Conservation (phyloP, 192 early-diverging fungal genomes). For the Oehlia diaphana region DNA sequence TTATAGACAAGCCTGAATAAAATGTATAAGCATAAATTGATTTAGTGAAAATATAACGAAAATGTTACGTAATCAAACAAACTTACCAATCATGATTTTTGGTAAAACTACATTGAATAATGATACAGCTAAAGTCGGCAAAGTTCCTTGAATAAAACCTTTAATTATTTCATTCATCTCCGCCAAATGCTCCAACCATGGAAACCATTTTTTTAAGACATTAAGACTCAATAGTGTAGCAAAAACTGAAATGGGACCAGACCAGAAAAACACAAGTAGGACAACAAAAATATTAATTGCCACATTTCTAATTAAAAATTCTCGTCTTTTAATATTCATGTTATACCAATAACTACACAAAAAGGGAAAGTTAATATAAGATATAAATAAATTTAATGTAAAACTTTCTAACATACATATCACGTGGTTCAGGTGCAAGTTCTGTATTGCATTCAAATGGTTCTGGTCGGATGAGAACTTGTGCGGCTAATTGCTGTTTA, state of each 20-base stretch:
- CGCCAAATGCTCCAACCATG: conserved; percentile 54
- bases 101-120: conserved; percentile 73
- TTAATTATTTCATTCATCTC: conserved; percentile 53
- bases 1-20: conserved; percentile 35
- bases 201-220: conserved; percentile 57
- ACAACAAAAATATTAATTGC: conserved; percentile 56
- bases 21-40: neutral
- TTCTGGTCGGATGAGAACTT: conserved; percentile 64
- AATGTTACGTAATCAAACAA: neutral
- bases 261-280: conserved; percentile 78
- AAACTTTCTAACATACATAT: conserved; percentile 40
- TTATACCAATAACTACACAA: conserved; percentile 61
- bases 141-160: conserved; percentile 62
- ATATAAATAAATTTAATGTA: neutral
- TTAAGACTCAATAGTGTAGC: conserved; percentile 66
- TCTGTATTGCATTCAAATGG: conserved; percentile 60
- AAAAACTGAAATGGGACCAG: conserved; percentile 67
- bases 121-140: conserved; percentile 71
- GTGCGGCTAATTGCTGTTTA: conserved; percentile 60
- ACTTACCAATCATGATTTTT: conserved; percentile 59
- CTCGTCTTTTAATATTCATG: conserved; percentile 56
- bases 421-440: conserved; percentile 75
- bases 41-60: neutral
- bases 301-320: conserved; percentile 53
- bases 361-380: neutral